Evolutionary conservation across 2,329 filamentous ascomycete genomes (phyloP).

Genomic region (Monilinia fructicola): DNA sequence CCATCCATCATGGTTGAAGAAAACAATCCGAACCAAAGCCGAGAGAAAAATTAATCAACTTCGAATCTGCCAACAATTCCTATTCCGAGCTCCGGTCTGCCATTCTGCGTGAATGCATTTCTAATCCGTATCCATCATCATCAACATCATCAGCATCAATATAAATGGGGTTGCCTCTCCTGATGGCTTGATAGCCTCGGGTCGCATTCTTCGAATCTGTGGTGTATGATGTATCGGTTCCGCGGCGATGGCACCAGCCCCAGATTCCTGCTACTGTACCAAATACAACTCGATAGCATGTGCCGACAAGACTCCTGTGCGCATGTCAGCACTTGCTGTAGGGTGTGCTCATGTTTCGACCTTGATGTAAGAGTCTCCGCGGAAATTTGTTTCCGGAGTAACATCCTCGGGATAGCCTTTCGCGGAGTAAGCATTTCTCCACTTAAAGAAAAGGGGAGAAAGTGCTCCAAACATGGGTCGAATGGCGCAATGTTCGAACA

Average conservation of each 20-base stretch:
- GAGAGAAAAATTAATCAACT: constrained; percentile 1
- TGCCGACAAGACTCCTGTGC: constrained; percentile 1
- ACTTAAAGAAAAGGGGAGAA: neutral
- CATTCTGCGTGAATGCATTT: neutral
- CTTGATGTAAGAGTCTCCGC: neutral
- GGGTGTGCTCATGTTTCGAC: constrained; percentile 12
- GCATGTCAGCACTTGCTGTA: constrained; percentile 3
- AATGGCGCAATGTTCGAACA: constrained; percentile 1
- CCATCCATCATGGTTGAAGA: too few species aligned
- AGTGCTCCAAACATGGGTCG: constrained; percentile 2
- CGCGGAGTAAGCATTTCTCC: constrained; percentile 15
- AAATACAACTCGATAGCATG: neutral
- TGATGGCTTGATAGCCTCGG: neutral
- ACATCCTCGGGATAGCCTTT: constrained; percentile 11
- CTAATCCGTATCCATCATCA: neutral
- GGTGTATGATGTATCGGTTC: neutral
- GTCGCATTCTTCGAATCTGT: constrained; percentile 9
- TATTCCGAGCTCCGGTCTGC: constrained; percentile 2
- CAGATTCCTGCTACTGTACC: neutral
- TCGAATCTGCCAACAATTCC: neutral
- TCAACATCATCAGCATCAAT: neutral
- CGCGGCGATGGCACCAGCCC: neutral
- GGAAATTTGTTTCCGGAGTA: constrained; percentile 7
- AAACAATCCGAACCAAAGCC: constrained; percentile 16
- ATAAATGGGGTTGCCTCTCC: neutral